These are phyloP conservation scores for Opeltia flavorubescens DNA, from an alignment of 495 filamentous ascomycete genomes.

Conservation along the genomic window DNA sequence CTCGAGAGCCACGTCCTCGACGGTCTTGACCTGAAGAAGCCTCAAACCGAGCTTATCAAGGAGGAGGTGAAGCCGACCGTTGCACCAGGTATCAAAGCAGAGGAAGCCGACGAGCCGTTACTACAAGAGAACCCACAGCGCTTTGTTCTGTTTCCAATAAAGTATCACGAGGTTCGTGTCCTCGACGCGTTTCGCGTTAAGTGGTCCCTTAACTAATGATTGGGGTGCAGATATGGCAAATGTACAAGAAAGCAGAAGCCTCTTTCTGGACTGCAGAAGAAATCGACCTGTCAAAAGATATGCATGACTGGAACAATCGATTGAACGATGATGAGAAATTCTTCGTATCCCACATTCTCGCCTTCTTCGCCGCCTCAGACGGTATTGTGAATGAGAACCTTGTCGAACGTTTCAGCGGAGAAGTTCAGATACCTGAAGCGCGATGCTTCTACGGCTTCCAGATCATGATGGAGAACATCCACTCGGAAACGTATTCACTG, in stretches of 20 bases:
- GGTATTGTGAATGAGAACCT: constrained; percentile 99
- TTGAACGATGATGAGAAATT: constrained; percentile 93
- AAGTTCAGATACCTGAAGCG: constrained; percentile 95
- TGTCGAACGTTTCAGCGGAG: constrained; percentile 90
- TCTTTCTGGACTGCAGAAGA: constrained; percentile 99
- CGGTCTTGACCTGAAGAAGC: constrained; percentile 38
- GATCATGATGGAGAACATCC: constrained; percentile 99
- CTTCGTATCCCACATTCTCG: constrained; percentile 96
- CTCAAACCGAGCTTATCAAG: constrained; percentile 27
- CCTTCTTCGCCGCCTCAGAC: constrained; percentile 99
- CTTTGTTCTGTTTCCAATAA: constrained; percentile 97
- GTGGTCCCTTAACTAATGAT: constrained; percentile 28
- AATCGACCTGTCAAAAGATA: constrained; percentile 96
- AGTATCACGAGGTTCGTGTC: constrained; percentile 91
- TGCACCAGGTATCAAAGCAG: constrained; percentile 47
- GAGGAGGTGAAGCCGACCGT: constrained; percentile 35
- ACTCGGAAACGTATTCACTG: constrained; percentile 98
- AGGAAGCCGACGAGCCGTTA: constrained; percentile 76
- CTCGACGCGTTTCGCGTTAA: constrained; percentile 55
- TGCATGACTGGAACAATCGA: constrained; percentile 97
- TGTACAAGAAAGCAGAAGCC: constrained; percentile 99
- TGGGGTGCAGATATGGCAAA: constrained; percentile 83
- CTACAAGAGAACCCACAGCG: constrained; percentile 92
- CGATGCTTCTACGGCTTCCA: constrained; percentile 99
- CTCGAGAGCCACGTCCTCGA: constrained; percentile 42